phyloP scores from a whole-genome alignment of 116 monocot genomes.

The Iris pallida region DNA sequence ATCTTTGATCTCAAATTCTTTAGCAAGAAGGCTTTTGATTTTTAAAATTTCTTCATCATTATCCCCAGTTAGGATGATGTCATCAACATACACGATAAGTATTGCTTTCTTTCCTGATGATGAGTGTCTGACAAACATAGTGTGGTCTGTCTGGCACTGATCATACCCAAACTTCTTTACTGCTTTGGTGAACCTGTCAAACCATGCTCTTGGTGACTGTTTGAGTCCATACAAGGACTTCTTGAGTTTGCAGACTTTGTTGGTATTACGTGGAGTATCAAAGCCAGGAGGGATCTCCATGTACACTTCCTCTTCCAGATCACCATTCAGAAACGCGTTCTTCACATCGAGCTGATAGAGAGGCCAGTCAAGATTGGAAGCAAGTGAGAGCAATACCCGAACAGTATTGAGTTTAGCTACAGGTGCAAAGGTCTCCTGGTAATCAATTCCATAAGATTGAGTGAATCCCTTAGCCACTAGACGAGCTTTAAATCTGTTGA shows the following conservation, averaged over 20 bases:
- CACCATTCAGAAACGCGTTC: neutral
- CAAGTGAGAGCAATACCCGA: neutral
- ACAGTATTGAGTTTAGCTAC: slow-evolving; percentile 8
- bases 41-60: neutral
- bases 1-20: slow-evolving; percentile 5
- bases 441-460: slow-evolving; percentile 6
- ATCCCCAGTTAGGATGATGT: neutral
- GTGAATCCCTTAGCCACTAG: slow-evolving; percentile 8
- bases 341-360: slow-evolving; percentile 6
- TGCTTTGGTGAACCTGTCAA: neutral
- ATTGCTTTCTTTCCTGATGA: neutral
- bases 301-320: slow-evolving; percentile 9
- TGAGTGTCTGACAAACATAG: neutral
- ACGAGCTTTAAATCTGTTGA: neutral
- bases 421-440: slow-evolving; percentile 7
- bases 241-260: neutral
- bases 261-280: neutral
- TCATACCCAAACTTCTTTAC: neutral
- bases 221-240: slow-evolving; percentile 2
- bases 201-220: slow-evolving; percentile 3
- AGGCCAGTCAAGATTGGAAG: neutral
- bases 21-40: neutral
- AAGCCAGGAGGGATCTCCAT: neutral
- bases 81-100: neutral
- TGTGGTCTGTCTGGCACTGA: neutral